phyloP scores from a whole-genome alignment of 345 rosid species.

The Pistacia vera region DNA sequence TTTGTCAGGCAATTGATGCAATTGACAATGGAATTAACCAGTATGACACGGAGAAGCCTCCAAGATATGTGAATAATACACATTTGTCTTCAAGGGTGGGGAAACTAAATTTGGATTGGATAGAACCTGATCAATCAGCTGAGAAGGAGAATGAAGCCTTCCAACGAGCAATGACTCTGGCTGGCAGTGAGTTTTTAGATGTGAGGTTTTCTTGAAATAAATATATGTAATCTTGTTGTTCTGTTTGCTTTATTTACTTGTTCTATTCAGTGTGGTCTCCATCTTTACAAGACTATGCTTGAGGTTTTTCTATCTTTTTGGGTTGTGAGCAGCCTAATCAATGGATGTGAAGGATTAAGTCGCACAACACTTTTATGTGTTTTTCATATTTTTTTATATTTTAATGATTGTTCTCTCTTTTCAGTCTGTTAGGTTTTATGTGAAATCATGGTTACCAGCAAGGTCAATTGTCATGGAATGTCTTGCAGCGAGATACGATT shows the following conservation, averaged over 20 bases:
- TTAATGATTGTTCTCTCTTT: conserved; percentile 18
- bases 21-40: conserved; percentile 83
- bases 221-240: background rate
- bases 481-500: conserved; percentile 54
- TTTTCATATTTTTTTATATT: conserved; percentile 1
- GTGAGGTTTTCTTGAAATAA: conserved; percentile 44
- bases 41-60: conserved; percentile 83
- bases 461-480: conserved; percentile 82
- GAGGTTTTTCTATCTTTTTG: background rate
- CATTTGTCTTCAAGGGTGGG: conserved; percentile 87
- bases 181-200: conserved; percentile 82
- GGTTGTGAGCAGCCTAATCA: no score
- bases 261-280: background rate
- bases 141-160: conserved; percentile 91
- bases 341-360: background rate
- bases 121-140: conserved; percentile 82
- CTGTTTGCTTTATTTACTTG: background rate
- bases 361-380: background rate
- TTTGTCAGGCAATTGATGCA: conserved; percentile 75
- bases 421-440: conserved; percentile 70
- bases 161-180: conserved; percentile 70
- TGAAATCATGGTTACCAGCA: conserved; percentile 91
- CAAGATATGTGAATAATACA: conserved; percentile 85
- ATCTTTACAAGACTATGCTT: background rate
- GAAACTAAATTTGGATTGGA: conserved; percentile 87